Percentiles rank a stretch among this genome's conserved stretches.
Evolutionary conservation across 2,329 filamentous ascomycete species (phyloP).

Genomic region (Aspergillus felis): DNA sequence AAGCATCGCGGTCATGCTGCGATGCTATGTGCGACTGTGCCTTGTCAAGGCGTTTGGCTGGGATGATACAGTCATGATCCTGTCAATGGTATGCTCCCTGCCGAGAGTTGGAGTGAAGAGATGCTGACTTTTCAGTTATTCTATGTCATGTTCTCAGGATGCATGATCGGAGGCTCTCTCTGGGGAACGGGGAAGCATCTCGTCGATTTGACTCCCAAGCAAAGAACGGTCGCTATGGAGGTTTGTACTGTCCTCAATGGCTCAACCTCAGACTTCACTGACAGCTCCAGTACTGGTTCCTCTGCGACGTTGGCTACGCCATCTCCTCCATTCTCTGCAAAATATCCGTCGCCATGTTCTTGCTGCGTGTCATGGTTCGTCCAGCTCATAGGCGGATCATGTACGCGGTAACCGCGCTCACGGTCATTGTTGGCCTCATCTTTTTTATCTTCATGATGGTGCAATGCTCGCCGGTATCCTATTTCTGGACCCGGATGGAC

Average conservation of each 20-base stretch:
- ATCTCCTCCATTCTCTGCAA: constrained; percentile 43
- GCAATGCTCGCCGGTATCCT: constrained; percentile 47
- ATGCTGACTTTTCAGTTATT: constrained; percentile 9
- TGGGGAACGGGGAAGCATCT: constrained; percentile 21
- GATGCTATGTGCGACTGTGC: constrained; percentile 39
- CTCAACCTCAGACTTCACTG: background rate
- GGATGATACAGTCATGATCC: constrained; percentile 32
- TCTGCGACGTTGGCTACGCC: constrained; percentile 49
- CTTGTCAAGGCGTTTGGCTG: constrained; percentile 38
- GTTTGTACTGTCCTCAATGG: constrained; percentile 1
- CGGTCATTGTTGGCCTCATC: constrained; percentile 38
- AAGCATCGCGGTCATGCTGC: constrained; percentile 33
- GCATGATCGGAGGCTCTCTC: constrained; percentile 18
- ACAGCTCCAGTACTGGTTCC: constrained; percentile 38
- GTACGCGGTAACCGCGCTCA: constrained; percentile 37
- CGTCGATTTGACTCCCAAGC: constrained; percentile 5
- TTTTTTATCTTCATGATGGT: constrained; percentile 47
- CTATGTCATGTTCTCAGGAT: constrained; percentile 18
- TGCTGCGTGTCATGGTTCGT: constrained; percentile 45
- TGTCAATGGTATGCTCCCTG: constrained; percentile 21
- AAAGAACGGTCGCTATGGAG: constrained; percentile 14
- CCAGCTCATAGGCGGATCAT: constrained; percentile 44
- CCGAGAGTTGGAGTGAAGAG: background rate
- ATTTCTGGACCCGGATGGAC: constrained; percentile 42
- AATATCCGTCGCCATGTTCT: constrained; percentile 47